phyloP scores from a whole-genome alignment of 2,329 filamentous ascomycete genomes.

The Ophiostoma ulmi region DNA sequence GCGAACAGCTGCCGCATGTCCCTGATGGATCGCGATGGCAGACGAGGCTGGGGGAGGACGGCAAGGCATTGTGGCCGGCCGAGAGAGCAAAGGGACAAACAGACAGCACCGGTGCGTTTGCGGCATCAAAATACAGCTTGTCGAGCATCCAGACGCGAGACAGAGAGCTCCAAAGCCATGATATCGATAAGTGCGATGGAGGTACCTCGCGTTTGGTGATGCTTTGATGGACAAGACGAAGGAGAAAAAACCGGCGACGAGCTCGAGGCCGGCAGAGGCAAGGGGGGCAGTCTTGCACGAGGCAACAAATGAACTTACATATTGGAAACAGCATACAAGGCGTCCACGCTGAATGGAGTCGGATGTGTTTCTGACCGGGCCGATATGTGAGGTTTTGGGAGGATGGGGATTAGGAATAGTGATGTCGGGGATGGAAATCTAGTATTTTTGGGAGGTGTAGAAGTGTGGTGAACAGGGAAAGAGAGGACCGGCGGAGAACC shows the following conservation, averaged over 20 bases:
- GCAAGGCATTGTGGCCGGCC: constrained; percentile 25
- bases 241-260: neutral
- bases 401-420: constrained; percentile 18
- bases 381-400: constrained; percentile 15
- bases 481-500: constrained; percentile 23
- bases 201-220: constrained; percentile 23
- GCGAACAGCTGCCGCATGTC: constrained; percentile 26
- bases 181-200: constrained; percentile 23
- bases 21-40: constrained; percentile 23
- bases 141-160: neutral
- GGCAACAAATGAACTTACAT: constrained; percentile 14
- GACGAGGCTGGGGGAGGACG: constrained; percentile 28
- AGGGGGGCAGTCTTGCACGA: neutral
- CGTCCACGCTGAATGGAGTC: neutral
- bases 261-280: neutral
- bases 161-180: neutral
- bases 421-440: constrained; percentile 23
- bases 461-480: constrained; percentile 24
- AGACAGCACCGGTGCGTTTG: constrained; percentile 17
- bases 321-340: constrained; percentile 9
- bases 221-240: constrained; percentile 23
- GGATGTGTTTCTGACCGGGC: constrained; percentile 12
- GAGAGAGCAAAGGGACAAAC: too few relatives aligned
- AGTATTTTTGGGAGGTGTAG: constrained; percentile 25
- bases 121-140: neutral